phyloP scores from a whole-genome alignment of 805 yeast genomes.

The Hanseniaspora hatyaiensis region DNA sequence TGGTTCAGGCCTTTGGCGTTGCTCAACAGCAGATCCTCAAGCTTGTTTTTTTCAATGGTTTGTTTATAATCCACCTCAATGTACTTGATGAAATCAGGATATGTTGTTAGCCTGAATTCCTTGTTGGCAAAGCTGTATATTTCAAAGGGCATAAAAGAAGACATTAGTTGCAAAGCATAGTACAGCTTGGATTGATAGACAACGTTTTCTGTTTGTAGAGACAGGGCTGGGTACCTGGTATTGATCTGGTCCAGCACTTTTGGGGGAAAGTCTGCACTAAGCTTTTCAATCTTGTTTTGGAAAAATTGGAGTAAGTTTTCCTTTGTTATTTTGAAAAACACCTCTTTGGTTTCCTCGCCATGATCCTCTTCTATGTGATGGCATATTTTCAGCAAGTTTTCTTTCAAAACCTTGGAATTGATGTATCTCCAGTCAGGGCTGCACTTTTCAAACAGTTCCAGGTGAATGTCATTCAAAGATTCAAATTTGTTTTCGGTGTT shows the following conservation, averaged over 20 bases:
- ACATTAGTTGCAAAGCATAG: conserved; percentile 4
- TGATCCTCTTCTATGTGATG: conserved; percentile 8
- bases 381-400: conserved; percentile 4
- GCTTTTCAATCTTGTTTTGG: background rate
- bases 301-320: background rate
- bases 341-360: conserved; percentile 5
- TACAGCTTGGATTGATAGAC: background rate
- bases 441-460: conserved; percentile 1
- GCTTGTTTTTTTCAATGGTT: background rate
- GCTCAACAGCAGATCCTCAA: background rate
- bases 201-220: background rate
- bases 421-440: conserved; percentile 2
- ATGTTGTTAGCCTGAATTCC: background rate
- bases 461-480: conserved; percentile 8
- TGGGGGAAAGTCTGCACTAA: background rate
- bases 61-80: conserved; percentile 7
- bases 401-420: background rate
- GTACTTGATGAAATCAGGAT: background rate
- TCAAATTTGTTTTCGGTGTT: background rate
- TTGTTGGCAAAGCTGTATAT: background rate
- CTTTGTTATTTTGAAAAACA: conserved; percentile 6
- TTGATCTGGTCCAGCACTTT: background rate
- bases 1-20: background rate
- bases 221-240: background rate
- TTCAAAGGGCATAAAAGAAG: conserved; percentile 4